Evolutionary conservation across 768 basidiomycete genomes (phyloP).

Genomic region (Phylloporus sp.): DNA sequence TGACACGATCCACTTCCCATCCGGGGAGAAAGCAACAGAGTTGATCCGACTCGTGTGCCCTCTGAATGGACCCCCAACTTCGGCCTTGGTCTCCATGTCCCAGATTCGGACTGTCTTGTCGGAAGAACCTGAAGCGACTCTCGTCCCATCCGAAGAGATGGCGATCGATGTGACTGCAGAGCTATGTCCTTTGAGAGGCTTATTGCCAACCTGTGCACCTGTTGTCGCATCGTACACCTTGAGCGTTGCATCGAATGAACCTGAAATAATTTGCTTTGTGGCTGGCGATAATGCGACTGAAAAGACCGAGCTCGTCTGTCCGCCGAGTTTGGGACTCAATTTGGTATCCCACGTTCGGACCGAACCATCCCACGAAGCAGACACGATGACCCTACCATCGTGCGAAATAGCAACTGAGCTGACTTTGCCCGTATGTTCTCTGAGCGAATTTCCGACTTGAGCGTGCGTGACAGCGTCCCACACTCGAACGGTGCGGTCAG

Average conservation of each 20-base stretch:
- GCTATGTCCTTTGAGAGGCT: background rate
- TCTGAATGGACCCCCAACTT: background rate
- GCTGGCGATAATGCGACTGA: background rate
- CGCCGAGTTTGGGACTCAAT: background rate
- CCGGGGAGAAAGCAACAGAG: background rate
- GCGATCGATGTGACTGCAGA: background rate
- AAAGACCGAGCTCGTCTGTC: background rate
- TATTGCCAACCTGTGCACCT: background rate
- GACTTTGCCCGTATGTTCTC: background rate
- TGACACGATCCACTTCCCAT: background rate
- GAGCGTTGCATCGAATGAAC: background rate
- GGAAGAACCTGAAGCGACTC: background rate
- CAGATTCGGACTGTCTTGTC: constrained; percentile 2
- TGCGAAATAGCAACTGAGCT: background rate
- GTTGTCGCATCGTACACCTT: background rate
- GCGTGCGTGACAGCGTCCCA: background rate
- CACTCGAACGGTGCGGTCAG: background rate
- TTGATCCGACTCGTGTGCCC: background rate
- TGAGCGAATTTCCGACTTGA: background rate
- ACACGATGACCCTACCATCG: background rate
- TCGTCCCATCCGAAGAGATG: constrained; percentile 3
- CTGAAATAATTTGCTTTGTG: background rate
- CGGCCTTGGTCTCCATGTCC: background rate
- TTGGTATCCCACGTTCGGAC: background rate
- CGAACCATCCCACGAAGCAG: background rate